phyloP scores from a whole-genome alignment of 768 basidiomycete genomes.

The Suillus weaverae region DNA sequence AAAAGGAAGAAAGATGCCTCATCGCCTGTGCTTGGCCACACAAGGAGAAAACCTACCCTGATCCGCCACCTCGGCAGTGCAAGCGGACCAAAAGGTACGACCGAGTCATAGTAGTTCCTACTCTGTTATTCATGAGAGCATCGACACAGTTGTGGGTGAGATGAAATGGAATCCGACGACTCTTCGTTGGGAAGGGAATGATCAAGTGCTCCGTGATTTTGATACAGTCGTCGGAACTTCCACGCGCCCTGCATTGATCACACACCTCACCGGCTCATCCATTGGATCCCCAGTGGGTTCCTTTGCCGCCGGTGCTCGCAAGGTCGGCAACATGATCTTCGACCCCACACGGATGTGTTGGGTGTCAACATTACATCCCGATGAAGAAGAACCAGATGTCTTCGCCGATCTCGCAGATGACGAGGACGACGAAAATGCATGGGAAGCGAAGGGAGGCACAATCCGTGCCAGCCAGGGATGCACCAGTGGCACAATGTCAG shows the following conservation, averaged over 20 bases:
- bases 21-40: conserved; percentile 45
- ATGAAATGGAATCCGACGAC: conserved; percentile 96
- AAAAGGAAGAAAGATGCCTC: conserved; percentile 55
- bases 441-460: conserved; percentile 76
- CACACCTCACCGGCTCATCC: conserved; percentile 87
- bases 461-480: conserved; percentile 61
- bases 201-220: conserved; percentile 87
- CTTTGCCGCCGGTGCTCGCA: conserved; percentile 74
- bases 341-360: conserved; percentile 95
- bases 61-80: conserved; percentile 80
- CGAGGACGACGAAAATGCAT: conserved; percentile 73
- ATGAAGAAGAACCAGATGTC: conserved; percentile 94
- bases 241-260: conserved; percentile 92
- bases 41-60: conserved; percentile 78
- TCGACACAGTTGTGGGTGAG: conserved; percentile 78
- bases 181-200: conserved; percentile 97
- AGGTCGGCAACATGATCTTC: conserved; percentile 98
- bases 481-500: conserved; percentile 25
- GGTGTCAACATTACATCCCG: conserved; percentile 82
- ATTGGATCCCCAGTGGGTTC: conserved; percentile 77
- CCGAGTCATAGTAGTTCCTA: conserved; percentile 1
- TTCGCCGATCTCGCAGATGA: conserved; percentile 92
- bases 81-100: conserved; percentile 70
- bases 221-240: conserved; percentile 79
- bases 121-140: conserved; percentile 15